Evolutionary conservation across 2,329 filamentous ascomycete genomes (phyloP), one percentile per base, ranked within the genome.

Genomic region (Fusarium luffae): DNA sequence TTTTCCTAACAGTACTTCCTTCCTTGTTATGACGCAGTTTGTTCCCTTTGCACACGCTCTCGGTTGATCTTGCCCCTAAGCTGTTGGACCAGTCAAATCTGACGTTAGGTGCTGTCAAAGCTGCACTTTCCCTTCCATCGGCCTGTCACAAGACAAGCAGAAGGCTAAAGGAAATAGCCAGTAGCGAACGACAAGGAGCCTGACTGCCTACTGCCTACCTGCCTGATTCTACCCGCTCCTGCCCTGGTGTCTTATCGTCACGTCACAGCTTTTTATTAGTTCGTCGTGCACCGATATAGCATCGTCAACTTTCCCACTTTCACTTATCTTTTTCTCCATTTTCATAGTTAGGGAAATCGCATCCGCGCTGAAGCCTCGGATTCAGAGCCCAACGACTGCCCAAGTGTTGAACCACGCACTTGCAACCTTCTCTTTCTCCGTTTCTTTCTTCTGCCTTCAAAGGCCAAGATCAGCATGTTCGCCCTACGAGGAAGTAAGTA

Each of bases 401-500:
- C 54, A 50, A 54, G 48, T 40, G 48, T 27, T 28, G 27, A 62
- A 54, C 47, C 54, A 37, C 61, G 30, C 41, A 54, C 34, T 37
- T 48, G 44, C 50, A 34, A 43, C 58, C 23, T 55, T 49, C 56
- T 59, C 46, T 49, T 58, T 25, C 46, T 27, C 32, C 14, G 19
- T 44, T 23, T 34, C 41, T 49, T 54, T 51, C 54, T 59, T 42
- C 59, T 62, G 57, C 57, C 30, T 50, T 37, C 18, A 51, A 32
- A 70, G 50, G 25, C 52, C 49, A 68, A 23, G 50, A 54, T 68
- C 76, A 79, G 62, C 68, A 80, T 80, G 79, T 80, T 80, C 68
- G 79, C 80, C 73, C 76, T 80, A 59, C 76, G 79, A 69, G 80
- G 80, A 74, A 78, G 79, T 80, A 74, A 71, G 78, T 79, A 42